phyloP scores from a whole-genome alignment of 257 asterid species.

The Jasminum sambac region DNA sequence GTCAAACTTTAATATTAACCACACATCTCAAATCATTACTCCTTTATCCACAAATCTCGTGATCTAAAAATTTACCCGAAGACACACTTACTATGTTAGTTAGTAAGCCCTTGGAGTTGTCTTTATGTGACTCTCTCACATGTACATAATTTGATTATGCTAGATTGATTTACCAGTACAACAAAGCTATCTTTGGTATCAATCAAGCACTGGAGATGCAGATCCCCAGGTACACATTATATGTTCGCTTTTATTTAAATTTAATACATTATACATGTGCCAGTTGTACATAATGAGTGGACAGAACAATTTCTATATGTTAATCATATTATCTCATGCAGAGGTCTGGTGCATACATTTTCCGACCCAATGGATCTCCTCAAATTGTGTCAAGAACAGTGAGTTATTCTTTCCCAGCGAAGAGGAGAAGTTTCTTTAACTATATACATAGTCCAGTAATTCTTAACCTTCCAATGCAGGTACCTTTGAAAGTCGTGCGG shows the following conservation, averaged over 20 bases:
- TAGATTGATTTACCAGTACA: constrained; percentile 81
- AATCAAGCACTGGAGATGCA: constrained; percentile 58
- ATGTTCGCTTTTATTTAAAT: background rate
- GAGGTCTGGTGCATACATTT: constrained; percentile 90
- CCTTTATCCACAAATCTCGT: too few relatives aligned
- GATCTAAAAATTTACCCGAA: background rate
- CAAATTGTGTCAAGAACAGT: constrained; percentile 66
- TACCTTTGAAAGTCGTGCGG: constrained; percentile 57
- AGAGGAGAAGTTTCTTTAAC: background rate
- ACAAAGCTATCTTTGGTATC: constrained; percentile 82
- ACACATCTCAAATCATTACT: too few relatives aligned
- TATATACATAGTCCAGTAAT: background rate
- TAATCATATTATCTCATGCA: constrained; percentile 31
- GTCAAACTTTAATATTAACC: too few relatives aligned
- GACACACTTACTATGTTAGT: too few relatives aligned
- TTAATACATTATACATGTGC: background rate
- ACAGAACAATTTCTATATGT: constrained; percentile 17
- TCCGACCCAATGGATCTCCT: constrained; percentile 65
- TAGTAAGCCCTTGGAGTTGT: constrained; percentile 1
- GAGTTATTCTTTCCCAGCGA: constrained; percentile 22
- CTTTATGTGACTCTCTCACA: constrained; percentile 1
- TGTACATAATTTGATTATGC: constrained; percentile 14
- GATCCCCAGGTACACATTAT: constrained; percentile 52
- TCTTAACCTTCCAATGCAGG: constrained; percentile 33
- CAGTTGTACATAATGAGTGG: background rate